A percentile compares a stretch with the other conserved stretches of the same genome.
phyloP scores from a whole-genome alignment of 202 grass and related monocot species.

The Alloteropsis angusta region DNA sequence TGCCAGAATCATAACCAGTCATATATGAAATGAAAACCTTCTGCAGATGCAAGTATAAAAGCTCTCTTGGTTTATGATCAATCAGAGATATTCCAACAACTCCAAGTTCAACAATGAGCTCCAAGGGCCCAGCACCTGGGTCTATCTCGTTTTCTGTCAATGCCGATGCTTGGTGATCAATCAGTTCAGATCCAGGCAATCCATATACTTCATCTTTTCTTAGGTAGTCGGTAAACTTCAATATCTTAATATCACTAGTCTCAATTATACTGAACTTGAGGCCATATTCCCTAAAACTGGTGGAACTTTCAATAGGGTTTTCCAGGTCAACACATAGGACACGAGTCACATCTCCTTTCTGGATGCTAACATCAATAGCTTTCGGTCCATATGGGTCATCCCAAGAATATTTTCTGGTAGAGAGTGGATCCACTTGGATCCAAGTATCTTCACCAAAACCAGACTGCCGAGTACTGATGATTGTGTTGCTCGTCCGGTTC shows the following conservation, averaged over 20 bases:
- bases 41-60: conserved; percentile 85
- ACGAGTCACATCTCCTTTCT: conserved; percentile 35
- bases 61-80: conserved; percentile 81
- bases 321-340: conserved; percentile 61
- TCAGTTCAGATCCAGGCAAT: conserved; percentile 24
- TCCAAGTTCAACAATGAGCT: conserved; percentile 90
- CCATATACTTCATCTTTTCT: conserved; percentile 28
- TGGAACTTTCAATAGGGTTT: conserved; percentile 35
- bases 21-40: conserved; percentile 86
- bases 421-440: conserved; percentile 68
- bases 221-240: conserved; percentile 52
- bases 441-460: conserved; percentile 53
- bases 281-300: conserved; percentile 47
- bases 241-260: conserved; percentile 56
- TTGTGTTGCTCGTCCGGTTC: conserved; percentile 45
- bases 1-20: conserved; percentile 74
- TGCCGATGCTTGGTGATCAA: conserved; percentile 21
- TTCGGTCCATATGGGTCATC: conserved; percentile 76
- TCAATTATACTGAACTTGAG: conserved; percentile 56
- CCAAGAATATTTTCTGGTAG: conserved; percentile 77
- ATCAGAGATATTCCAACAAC: conserved; percentile 91
- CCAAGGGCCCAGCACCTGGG: conserved; percentile 41
- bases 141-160: conserved; percentile 38
- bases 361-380: conserved; percentile 60
- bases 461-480: conserved; percentile 51